Base-by-base conservation (phyloP, 1,284 basidiomycete genomes). In the Pyrrhoderma lamaoense region DNA sequence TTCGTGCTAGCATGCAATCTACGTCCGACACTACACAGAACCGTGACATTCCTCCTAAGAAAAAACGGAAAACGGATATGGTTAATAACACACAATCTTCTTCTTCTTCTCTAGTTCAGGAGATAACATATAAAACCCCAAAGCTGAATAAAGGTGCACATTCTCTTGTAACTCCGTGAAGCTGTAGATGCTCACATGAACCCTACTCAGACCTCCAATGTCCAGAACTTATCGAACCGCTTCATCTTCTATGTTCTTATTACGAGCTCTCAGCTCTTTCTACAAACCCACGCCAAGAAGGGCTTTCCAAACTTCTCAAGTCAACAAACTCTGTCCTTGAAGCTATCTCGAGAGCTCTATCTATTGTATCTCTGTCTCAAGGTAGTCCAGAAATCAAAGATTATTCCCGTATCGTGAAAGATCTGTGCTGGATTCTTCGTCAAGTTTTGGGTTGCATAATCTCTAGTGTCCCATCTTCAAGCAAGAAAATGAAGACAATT, bases 211-310 rank as follows among this genome's bases (percentile, higher is more conserved):
- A 40, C 9, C 47, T 34, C 0, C 35, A 35, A 23, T 42, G 36
- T 27, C 45, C 52, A 11, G 39, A 34, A 42, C 52, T 53, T 13
- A 38, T n/a, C 13, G 35, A 42, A 13, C 8, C 52, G 19, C 38
- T 53, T n/a, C 25, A 16, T 34, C 19, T 53, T 3, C 48, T 49
- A 40, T 22, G 37, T 21, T 48, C 52, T 2, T 53, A 49, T 36
- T 35, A 44, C 8, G 48, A 45, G 16, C 22, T 53, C 11, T 5
- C 27, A 5, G 5, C 27, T 11, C 5, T 5, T 31, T 31, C 27
- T 5, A 5, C 27, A 31, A 31, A 31, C 5, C 27, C 5, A 31
- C 11, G 27, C 9, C 35, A 18, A 37, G 16, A 31, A 14, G 18
- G 25, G 14, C 21, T 19, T 23, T 9, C 16, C 19, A 37, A 36